These are phyloP conservation scores for Metschnikowia matae DNA, from an alignment of 805 yeast species.

Conservation along the genomic window DNA sequence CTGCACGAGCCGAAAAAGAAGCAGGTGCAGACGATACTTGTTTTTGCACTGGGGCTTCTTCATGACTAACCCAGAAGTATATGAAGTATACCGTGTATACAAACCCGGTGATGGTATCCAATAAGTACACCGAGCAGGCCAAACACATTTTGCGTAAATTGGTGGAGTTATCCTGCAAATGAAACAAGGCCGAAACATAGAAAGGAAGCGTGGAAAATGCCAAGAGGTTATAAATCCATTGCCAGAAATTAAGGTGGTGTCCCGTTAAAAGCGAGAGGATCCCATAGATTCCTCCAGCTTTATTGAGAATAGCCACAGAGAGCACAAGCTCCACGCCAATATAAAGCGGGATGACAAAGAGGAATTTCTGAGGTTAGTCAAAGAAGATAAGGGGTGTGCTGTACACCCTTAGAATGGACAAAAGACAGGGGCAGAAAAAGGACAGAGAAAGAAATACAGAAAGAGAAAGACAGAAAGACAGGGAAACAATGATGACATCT, in stretches of 20 bases:
- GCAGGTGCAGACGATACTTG: not conserved
- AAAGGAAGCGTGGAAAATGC: conserved; percentile 62
- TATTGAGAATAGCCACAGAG: conserved; percentile 74
- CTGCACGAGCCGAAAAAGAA: conserved; percentile 5
- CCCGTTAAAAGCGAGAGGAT: conserved; percentile 82
- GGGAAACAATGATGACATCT: too few relatives aligned
- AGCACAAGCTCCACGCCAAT: conserved; percentile 82
- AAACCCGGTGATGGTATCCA: conserved; percentile 65
- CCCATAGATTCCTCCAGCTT: conserved; percentile 87
- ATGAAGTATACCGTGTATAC: conserved; percentile 73
- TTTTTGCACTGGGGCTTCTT: conserved; percentile 27
- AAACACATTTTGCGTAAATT: conserved; percentile 59
- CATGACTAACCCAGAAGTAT: conserved; percentile 64
- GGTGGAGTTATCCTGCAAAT: conserved; percentile 40
- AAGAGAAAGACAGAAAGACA: too few relatives aligned
- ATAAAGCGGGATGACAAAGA: conserved; percentile 73
- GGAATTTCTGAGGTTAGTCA: conserved; percentile 44
- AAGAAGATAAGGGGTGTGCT: not conserved
- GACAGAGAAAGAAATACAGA: too few relatives aligned
- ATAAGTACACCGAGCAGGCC: conserved; percentile 55
- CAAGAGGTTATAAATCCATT: conserved; percentile 72
- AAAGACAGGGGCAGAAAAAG: too few relatives aligned
- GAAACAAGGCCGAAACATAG: conserved; percentile 55
- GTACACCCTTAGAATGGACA: too few relatives aligned
- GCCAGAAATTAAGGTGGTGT: conserved; percentile 76